Conservation (phyloP, 495 filamentous ascomycete genomes). For the Xylaria venustula region DNA sequence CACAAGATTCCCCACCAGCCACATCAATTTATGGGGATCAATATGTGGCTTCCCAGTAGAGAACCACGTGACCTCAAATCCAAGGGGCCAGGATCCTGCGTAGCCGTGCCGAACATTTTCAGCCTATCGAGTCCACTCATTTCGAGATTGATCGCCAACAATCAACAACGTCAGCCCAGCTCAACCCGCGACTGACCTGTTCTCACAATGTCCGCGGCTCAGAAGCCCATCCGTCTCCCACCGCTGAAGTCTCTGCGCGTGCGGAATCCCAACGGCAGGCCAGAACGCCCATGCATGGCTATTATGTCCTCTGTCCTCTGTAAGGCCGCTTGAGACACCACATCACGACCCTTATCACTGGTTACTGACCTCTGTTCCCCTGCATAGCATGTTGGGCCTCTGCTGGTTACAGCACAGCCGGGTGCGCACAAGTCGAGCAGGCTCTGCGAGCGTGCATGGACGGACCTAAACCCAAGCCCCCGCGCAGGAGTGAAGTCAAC, state of each 20-base stretch:
- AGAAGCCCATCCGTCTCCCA: slow-evolving; percentile 73
- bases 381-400: slow-evolving; percentile 90
- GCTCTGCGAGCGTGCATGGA: slow-evolving; percentile 93
- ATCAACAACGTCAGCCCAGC: background rate
- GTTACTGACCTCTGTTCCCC: background rate
- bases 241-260: slow-evolving; percentile 83
- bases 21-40: no score
- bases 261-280: slow-evolving; percentile 71
- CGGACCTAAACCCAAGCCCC: slow-evolving; percentile 62
- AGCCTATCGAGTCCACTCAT: background rate
- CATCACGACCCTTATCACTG: background rate
- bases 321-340: no score
- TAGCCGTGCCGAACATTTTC: background rate
- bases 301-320: slow-evolving; percentile 90
- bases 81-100: background rate
- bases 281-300: slow-evolving; percentile 74
- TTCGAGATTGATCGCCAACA: slow-evolving; percentile 4
- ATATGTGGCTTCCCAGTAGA: no score
- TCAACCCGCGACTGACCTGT: background rate
- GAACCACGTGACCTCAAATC: background rate
- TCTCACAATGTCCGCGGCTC: slow-evolving; percentile 28
- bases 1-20: no score
- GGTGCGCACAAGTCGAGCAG: slow-evolving; percentile 78
- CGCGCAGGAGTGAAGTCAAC: slow-evolving; percentile 85
- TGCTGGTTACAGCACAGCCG: slow-evolving; percentile 66